Base-by-base conservation (phyloP, 75 land plant genomes). In the Larix kaempferi region DNA sequence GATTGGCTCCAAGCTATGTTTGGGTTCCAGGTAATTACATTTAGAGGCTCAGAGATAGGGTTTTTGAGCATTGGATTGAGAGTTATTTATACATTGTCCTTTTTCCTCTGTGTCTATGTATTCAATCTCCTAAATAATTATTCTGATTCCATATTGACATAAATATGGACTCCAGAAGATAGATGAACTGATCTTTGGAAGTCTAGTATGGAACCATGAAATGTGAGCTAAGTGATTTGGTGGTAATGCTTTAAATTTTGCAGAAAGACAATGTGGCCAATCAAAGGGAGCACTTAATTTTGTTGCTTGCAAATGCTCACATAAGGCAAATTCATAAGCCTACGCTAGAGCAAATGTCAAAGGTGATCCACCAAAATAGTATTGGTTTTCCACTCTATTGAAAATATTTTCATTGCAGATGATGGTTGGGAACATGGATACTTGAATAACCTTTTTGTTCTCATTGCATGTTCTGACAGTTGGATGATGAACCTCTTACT, bases 231-330 rank as follows among this genome's bases (percentile, higher is more conserved):
- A 49, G 54, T 12, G 0, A 49, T 1, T 49, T 49, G 54, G 54
- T 49, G 54, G 54, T 10, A 49, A 49, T 10, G 41, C 56, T n/a
- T 22, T 25, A 26, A 73, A 6, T 76, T 69, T 77, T 78, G 64
- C 83, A 96, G 99, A 86, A 86, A 86, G 98, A 88, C 76, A 96
- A 88, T 83, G 95, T 90, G 12, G 88, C 86, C 57, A 96, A 96
- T 86, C 99, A 96, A 77, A 75, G 95, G 78, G 99, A 96, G 76
- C 98, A 96, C 83, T 75, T 96, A 57, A 86, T 96, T 81, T 80
- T 96, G 56, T 84, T 96, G 81, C 93, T 96, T 82, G 94, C 98
- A 69, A 96, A 96, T 79, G 82, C 75, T 23, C 91, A 94, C 61
- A 78, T 80, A 57, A 88, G 98, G 59, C 81, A 84, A 71, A 49